phyloP scores from a whole-genome alignment of 2,329 filamentous ascomycete genomes.

The Hymenoscyphus fructigenus region DNA sequence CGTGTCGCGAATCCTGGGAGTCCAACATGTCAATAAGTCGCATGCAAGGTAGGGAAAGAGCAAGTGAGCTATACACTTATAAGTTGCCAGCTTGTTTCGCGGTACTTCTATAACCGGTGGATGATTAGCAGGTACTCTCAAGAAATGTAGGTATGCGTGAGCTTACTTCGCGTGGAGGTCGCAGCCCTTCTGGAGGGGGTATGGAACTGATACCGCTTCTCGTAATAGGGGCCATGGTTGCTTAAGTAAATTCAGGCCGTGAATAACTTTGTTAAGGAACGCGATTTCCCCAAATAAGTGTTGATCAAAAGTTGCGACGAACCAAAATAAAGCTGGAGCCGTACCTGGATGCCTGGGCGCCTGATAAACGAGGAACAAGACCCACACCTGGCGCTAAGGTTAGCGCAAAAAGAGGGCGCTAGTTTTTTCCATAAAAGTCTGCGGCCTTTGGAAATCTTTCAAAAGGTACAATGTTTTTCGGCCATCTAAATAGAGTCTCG shows the following conservation, averaged over 20 bases:
- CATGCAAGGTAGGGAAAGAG: background rate
- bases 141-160: background rate
- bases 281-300: background rate
- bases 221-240: constrained; percentile 36
- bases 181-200: constrained; percentile 20
- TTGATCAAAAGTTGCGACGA: background rate
- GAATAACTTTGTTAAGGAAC: background rate
- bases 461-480: constrained; percentile 33
- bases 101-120: constrained; percentile 26
- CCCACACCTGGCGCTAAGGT: background rate
- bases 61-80: constrained; percentile 27
- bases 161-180: constrained; percentile 23
- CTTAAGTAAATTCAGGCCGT: background rate
- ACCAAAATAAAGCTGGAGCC: constrained; percentile 2
- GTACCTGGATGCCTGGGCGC: background rate
- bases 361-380: background rate
- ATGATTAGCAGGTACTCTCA: constrained; percentile 21
- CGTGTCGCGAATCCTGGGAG: constrained; percentile 30
- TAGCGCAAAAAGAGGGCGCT: constrained; percentile 5
- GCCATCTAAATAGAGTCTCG: constrained; percentile 99
- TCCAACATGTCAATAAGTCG: constrained; percentile 6
- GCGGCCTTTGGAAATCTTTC: background rate
- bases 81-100: constrained; percentile 36
- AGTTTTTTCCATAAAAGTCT: constrained; percentile 1
- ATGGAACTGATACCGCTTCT: constrained; percentile 23